These are phyloP conservation scores for Penicillium sp. DNA, from an alignment of 2,329 filamentous ascomycete species.

Conservation along the genomic window DNA sequence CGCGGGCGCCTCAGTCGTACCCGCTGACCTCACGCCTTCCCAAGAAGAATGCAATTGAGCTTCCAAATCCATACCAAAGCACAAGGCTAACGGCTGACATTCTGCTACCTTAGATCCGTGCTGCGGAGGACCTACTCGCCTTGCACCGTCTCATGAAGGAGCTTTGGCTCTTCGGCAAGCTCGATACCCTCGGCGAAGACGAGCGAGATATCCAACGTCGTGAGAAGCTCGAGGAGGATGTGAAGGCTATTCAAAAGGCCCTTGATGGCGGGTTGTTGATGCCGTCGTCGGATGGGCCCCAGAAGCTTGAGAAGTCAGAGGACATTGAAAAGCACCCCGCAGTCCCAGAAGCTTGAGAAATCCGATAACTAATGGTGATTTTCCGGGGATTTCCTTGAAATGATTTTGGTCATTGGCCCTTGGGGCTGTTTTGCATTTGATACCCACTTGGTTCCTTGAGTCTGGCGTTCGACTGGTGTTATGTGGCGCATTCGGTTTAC, in stretches of 20 bases:
- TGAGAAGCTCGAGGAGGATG: conserved; percentile 48
- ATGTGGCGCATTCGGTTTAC: not conserved
- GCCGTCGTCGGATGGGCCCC: conserved; percentile 2
- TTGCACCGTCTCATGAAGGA: conserved; percentile 63
- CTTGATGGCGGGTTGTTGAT: conserved; percentile 35
- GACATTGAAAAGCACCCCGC: not conserved
- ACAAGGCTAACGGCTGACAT: not conserved
- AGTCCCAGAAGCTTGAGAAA: not conserved
- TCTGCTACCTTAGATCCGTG: conserved; percentile 49
- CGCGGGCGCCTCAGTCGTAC: too few species aligned
- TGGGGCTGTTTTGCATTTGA: not conserved
- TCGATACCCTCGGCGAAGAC: conserved; percentile 55
- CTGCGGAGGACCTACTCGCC: conserved; percentile 60
- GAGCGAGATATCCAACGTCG: conserved; percentile 40
- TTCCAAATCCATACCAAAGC: not conserved
- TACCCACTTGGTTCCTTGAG: not conserved
- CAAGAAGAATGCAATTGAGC: not conserved
- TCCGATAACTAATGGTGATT: not conserved
- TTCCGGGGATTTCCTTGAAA: too few species aligned
- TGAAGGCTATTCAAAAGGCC: conserved; percentile 46
- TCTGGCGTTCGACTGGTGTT: conserved; percentile 1
- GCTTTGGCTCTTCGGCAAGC: conserved; percentile 64
- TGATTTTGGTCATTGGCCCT: not conserved
- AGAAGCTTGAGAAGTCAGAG: not conserved
- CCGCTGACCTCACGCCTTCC: too few species aligned